These are phyloP conservation scores for Scheffersomyces parashehatae DNA, from an alignment of 1,139 yeast genomes.

Conservation along the genomic window DNA sequence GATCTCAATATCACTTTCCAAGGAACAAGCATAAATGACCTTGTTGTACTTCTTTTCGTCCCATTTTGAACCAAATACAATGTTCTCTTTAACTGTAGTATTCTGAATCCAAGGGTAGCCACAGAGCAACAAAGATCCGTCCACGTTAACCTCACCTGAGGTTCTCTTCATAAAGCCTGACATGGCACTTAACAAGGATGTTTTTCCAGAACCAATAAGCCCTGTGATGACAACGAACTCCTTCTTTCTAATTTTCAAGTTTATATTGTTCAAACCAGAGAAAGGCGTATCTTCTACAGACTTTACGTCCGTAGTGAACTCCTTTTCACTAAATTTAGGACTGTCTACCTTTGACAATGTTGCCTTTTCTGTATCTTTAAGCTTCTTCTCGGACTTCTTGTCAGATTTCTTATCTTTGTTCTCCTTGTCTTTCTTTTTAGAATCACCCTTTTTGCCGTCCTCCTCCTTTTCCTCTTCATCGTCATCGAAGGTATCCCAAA, in stretches of 20 bases:
- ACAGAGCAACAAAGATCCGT: conserved; percentile 46
- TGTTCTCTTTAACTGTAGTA: conserved; percentile 74
- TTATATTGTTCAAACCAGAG: conserved; percentile 31
- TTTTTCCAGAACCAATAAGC: conserved; percentile 69
- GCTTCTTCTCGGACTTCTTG: conserved; percentile 3
- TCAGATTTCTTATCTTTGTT: conserved; percentile 3
- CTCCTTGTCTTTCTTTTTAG: conserved; percentile 6
- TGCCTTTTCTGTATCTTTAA: conserved; percentile 10
- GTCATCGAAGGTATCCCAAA: conserved; percentile 41
- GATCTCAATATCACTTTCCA: conserved; percentile 37
- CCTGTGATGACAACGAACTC: conserved; percentile 72
- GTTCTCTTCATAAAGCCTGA: conserved; percentile 59
- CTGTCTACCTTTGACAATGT: conserved; percentile 6
- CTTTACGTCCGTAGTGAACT: conserved; percentile 6
- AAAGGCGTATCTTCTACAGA: conserved; percentile 8
- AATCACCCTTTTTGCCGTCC: conserved; percentile 4
- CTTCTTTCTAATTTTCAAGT: conserved; percentile 49
- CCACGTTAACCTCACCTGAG: conserved; percentile 49
- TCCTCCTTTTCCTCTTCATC: conserved; percentile 19
- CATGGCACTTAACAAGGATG: conserved; percentile 61
- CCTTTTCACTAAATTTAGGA: conserved; percentile 6
- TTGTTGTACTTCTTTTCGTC: conserved; percentile 53
- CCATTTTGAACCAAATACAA: conserved; percentile 63
- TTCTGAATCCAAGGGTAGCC: conserved; percentile 82
- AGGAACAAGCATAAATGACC: conserved; percentile 63